Conservation (phyloP, 2,329 filamentous ascomycete species). For the Tolypocladium inflatum region DNA sequence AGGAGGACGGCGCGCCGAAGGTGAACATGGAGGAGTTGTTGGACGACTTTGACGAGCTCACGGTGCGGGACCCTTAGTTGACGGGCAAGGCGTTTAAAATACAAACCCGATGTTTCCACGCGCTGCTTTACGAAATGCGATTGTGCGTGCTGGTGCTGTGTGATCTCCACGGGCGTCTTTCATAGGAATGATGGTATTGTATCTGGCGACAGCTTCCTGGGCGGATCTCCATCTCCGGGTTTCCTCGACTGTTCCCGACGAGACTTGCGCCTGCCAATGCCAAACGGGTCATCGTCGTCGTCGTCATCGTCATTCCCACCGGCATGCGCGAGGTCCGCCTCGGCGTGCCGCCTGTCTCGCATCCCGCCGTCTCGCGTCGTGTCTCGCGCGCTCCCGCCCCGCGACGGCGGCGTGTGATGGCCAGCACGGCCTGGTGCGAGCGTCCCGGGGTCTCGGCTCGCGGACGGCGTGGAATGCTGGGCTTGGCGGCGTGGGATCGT, state of each 20-base stretch:
- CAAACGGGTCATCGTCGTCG: conserved; percentile 25
- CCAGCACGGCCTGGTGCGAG: not conserved
- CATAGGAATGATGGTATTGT: conserved; percentile 28
- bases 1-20: conserved; percentile 56
- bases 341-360: conserved; percentile 1
- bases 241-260: conserved; percentile 19
- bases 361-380: not conserved
- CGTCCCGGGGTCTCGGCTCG: not conserved
- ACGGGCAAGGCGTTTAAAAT: conserved; percentile 11
- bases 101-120: not conserved
- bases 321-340: not conserved
- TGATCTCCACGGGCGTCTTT: conserved; percentile 4
- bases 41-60: conserved; percentile 88
- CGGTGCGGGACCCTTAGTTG: conserved; percentile 18
- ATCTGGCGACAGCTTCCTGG: conserved; percentile 13
- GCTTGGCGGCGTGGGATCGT: not conserved
- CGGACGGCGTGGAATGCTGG: not conserved
- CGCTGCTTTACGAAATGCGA: not conserved
- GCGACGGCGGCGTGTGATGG: not conserved
- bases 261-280: conserved; percentile 19
- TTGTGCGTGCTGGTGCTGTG: not conserved
- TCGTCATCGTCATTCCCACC: conserved; percentile 14
- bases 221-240: conserved; percentile 4
- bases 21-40: conserved; percentile 75
- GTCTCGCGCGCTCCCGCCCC: not conserved